Evolutionary conservation across 2,329 filamentous ascomycete species (phyloP).

Genomic region (Cladosporium sp.): DNA sequence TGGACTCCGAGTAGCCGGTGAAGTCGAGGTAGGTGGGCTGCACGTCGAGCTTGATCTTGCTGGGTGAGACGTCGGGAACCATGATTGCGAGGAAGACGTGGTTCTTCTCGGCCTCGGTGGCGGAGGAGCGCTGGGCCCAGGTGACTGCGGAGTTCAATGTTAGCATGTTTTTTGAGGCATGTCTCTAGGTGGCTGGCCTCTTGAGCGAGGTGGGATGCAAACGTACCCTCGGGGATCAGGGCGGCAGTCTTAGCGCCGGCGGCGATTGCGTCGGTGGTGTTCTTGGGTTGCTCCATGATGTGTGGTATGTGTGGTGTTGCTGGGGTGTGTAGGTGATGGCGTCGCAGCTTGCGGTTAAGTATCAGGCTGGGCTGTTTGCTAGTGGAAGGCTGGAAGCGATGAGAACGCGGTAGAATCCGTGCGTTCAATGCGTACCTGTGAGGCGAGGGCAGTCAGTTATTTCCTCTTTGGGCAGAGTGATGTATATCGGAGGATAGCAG

Average conservation of each 20-base stretch:
- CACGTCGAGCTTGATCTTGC: constrained; percentile 78
- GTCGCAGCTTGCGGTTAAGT: constrained; percentile 8
- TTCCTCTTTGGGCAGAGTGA: background rate
- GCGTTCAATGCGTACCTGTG: constrained; percentile 7
- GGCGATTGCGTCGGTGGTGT: constrained; percentile 37
- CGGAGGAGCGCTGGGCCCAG: constrained; percentile 95
- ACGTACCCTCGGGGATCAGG: constrained; percentile 40
- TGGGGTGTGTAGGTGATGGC: constrained; percentile 11
- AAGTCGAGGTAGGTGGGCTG: constrained; percentile 77
- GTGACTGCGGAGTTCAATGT: constrained; percentile 63
- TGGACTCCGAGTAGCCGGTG: constrained; percentile 76
- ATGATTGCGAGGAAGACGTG: constrained; percentile 91
- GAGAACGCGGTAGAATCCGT: constrained; percentile 20
- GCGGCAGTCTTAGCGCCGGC: constrained; percentile 31
- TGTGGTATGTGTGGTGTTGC: constrained; percentile 18
- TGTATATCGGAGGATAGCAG: background rate
- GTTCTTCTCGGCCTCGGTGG: constrained; percentile 79
- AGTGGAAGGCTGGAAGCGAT: constrained; percentile 18
- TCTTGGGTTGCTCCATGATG: constrained; percentile 35
- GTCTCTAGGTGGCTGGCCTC: constrained; percentile 2
- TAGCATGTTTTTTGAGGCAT: constrained; percentile 20
- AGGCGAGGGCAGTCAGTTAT: background rate
- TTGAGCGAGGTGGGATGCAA: background rate
- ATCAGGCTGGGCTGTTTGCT: constrained; percentile 15
- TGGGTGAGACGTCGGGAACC: constrained; percentile 77